Base-by-base conservation (phyloP, 192 early-diverging fungal genomes). In the Entomortierella parvispora region DNA sequence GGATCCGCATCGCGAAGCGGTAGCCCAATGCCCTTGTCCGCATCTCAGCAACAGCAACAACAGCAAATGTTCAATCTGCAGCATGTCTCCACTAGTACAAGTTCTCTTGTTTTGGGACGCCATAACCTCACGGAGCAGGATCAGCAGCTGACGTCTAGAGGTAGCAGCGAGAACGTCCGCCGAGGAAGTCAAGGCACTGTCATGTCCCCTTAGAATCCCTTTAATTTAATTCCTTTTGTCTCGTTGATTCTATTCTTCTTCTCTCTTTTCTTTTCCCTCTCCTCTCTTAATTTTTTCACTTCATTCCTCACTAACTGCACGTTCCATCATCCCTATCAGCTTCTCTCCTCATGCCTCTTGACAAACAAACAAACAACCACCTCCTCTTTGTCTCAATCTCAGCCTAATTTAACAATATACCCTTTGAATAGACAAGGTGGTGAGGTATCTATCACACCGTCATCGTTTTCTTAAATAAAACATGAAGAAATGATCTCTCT, bases 111-210 rank as follows among this genome's bases (percentile, higher is more conserved):
- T 42, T 23, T 59, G 0, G 74, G 74, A 50, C 28, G 74, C 8
- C 74, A 77, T 44, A 77, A 77, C 20, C 55, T 77, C 15, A 68
- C 74, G 1, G 74, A 77, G 29, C 63, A 61, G 47, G 74, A 77
- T 58, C 74, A 77, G 15, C 74, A 77, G 29, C 55, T 77, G 49
- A 65, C 68, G 9, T 68, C 65, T 2, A 60, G 74, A 26, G 74
- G 65, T 5, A 77, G 74, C 15, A 68, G 65, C 45, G 74, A 77
- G 61, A 77, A 68, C 37, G 8, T 61, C 37, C 32, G 74, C 33
- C 65, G 74, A 12, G 60, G 74, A 15, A 77, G 74, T 29, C 45
- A 34, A 37, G 74, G 74, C 31, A 17, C 58, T 20, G 33, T 56
- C 53, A 49, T 77, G 65, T 68, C 74, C 6, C 74, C 74, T 0